Base-by-base conservation (phyloP, 768 basidiomycete species). In the Suillus luteus region DNA sequence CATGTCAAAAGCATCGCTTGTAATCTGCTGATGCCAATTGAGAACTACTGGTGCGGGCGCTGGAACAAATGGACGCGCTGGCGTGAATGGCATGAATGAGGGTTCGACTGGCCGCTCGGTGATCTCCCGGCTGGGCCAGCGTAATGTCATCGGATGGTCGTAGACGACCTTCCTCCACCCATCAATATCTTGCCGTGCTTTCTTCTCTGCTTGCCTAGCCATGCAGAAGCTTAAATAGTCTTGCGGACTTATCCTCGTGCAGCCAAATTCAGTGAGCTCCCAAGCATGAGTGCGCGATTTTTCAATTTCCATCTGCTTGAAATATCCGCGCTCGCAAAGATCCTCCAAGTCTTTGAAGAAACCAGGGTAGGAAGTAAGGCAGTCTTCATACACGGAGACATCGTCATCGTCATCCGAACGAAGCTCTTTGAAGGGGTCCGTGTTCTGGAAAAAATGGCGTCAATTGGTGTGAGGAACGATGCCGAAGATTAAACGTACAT, bases 321-420 rank as follows among this genome's bases (percentile, higher is more conserved):
- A 41, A 33, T 38, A 43, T 55, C 62, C 63, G 17, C 64, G 55
- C 62, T 69, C 55, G 41, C 67, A 68, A 7, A 73, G 60, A n/a
- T 64, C 57, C 5, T 68, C 55, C 38, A 70, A 41, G 62, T 73
- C 73, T 10, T 51, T 51, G 5, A 66, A 43, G 59, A 71, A 67
- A 1, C 62, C 64, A 2, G 68, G 64, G 64, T 71, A 51, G 19
- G 69, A 65, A 8, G 69, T 68, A 12, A 71, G 62, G 62, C 72
- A 75, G 14, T 75, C 74, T 59, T 76, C 74, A 41, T 75, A 75
- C 17, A 73, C 51, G 12, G 75, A 75, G 9, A 10, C 38, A 15
- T 55, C 51, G 46, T 75, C 73, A 46, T 57, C 31, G 54, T 67
- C 65, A 19, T 65, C 52, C 17, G 67, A 46, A 11, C 55, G 19